Percentiles rank a stretch among this genome's conserved stretches.
These are phyloP conservation scores for Rossbeevera mucosa DNA, from an alignment of 768 basidiomycete species.

Conservation along the genomic window DNA sequence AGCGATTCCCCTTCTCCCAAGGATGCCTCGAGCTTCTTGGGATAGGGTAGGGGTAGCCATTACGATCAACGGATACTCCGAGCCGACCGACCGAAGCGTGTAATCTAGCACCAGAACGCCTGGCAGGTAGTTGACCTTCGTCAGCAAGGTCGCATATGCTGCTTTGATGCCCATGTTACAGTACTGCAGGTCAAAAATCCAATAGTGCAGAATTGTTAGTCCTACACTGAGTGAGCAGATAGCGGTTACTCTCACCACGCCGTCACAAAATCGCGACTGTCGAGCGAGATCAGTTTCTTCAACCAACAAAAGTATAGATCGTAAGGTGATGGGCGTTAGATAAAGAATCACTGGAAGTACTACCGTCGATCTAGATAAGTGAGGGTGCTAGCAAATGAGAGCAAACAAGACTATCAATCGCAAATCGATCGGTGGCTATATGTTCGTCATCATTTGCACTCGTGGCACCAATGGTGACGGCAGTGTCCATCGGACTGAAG, in stretches of 20 bases:
- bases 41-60: constrained; percentile 66
- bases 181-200: neutral
- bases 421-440: no score
- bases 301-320: no score
- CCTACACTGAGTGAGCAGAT: neutral
- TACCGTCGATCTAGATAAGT: no score
- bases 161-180: constrained; percentile 36
- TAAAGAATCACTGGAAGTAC: no score
- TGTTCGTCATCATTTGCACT: no score
- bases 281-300: neutral
- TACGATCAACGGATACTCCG: constrained; percentile 72
- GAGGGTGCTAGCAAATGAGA: no score
- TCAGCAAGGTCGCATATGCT: constrained; percentile 78
- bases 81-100: constrained; percentile 47
- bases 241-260: neutral
- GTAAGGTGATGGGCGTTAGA: no score
- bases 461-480: no score
- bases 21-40: constrained; percentile 43
- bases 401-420: no score
- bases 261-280: neutral
- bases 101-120: constrained; percentile 54
- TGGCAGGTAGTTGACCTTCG: constrained; percentile 54
- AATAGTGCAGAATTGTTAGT: neutral
- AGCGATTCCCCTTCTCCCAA: constrained; percentile 50
- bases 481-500: no score